Evolutionary conservation across 176 grass and related monocot species (phyloP), one percentile per base, ranked within the genome.

Genomic region (Cymbopogon citratus): DNA sequence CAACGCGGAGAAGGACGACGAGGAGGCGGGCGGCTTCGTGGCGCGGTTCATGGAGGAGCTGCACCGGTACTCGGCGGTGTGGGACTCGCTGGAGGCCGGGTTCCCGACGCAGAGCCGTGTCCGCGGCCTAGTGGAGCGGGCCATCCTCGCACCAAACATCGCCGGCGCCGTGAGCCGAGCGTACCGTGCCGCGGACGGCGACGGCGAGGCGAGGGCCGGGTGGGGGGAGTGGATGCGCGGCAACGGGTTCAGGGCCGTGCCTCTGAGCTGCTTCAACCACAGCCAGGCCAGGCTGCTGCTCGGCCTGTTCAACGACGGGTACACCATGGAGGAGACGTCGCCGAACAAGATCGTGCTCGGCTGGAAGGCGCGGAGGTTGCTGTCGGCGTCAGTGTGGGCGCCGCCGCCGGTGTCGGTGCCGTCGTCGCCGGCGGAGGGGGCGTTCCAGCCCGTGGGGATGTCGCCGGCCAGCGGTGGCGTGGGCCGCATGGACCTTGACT

Each of bases 221-320:
- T 93, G 88, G 91, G 85, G 83, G 11, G 75, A 86, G 69, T 93
- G 91, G 91, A 90, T 93, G 91, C 68, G 67, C 66, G 83, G 70
- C 28, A 86, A 43, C 70, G 88, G 88, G 21, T 93, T 86, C 64
- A 48, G 62, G 23, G 35, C 70, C 64, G 83, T 90, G n/a, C 74
- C 66, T 1, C 89, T 93, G 36, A 93, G 91, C 65, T 90, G 88
- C 82, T 93, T 93, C 83, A 93, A 93, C 81, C 91, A 90, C 83
- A 83, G 85, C 85, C 91, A 93, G 85, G 91, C 91, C 3, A 85
- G 83, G 83, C 68, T 93, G 71, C 83, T 93, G 28, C 88, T 93
- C 2, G 88, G 91, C 3, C 59, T 93, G 4, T 93, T 93, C 82
- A 93, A 90, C 74, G 88, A 93, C 65, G 91, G 91, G 44, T 93